Percentiles rank a stretch among this genome's conserved stretches.
phyloP scores from a whole-genome alignment of 176 grass and related monocot species.

The Elymus sibiricus region DNA sequence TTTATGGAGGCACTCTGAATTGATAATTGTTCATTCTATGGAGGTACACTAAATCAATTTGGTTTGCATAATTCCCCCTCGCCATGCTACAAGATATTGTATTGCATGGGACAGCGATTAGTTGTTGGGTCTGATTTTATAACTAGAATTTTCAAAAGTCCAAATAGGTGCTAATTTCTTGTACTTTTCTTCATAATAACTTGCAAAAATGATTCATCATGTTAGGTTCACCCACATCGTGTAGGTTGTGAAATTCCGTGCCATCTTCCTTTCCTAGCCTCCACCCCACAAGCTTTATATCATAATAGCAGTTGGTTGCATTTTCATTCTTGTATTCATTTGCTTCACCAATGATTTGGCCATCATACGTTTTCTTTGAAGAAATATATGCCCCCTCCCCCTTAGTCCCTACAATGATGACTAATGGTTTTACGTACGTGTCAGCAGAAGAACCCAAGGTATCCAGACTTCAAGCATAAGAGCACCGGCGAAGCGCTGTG shows the following conservation, averaged over 20 bases:
- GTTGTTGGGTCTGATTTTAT: background rate
- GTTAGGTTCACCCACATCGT: background rate
- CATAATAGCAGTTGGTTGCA: background rate
- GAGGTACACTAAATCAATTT: background rate
- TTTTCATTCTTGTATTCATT: constrained; percentile 2
- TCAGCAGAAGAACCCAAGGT: constrained; percentile 63
- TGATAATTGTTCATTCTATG: background rate
- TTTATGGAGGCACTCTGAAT: background rate
- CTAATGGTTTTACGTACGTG: background rate
- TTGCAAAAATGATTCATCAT: background rate
- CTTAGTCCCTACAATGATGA: background rate
- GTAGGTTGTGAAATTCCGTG: background rate
- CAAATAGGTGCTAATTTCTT: background rate
- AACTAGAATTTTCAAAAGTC: background rate
- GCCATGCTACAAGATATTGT: background rate
- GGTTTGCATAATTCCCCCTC: background rate
- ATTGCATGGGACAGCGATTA: background rate
- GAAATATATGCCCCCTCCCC: background rate
- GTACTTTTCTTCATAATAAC: background rate
- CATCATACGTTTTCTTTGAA: background rate
- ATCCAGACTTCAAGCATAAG: constrained; percentile 80
- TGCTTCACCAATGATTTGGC: constrained; percentile 1
- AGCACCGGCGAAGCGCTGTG: constrained; percentile 68
- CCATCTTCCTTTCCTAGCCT: background rate
- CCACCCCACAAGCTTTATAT: background rate